A percentile compares a stretch with the other conserved stretches of the same genome.
Evolutionary conservation across 139 green algal genomes (phyloP).

Genomic region (Chlorella sp.): DNA sequence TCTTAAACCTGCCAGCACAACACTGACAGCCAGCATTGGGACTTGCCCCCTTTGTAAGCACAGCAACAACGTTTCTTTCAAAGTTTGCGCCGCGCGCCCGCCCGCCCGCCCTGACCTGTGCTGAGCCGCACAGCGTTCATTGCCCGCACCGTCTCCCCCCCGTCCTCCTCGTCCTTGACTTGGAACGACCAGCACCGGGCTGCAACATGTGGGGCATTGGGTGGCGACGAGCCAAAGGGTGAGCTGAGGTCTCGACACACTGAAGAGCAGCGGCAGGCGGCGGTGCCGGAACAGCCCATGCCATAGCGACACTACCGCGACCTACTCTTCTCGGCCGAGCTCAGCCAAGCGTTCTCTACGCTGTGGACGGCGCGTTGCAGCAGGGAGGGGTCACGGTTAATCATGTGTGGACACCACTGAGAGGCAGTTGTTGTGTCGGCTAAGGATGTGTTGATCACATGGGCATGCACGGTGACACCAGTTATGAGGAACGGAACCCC

Average conservation of each 20-base stretch:
- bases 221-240: background rate
- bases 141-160: background rate
- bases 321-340: conserved; percentile 12
- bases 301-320: too few relatives aligned
- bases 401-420: background rate
- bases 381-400: background rate
- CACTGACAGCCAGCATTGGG: too few relatives aligned
- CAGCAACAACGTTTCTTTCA: too few relatives aligned
- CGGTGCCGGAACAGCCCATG: background rate
- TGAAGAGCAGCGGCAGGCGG: background rate
- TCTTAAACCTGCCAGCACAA: too few relatives aligned
- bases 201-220: background rate
- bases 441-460: too few relatives aligned
- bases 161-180: conserved; percentile 12
- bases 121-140: conserved; percentile 18
- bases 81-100: too few relatives aligned
- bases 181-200: conserved; percentile 13
- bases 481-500: too few relatives aligned
- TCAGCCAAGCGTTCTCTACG: conserved; percentile 13
- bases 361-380: background rate
- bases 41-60: too few relatives aligned
- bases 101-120: background rate
- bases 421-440: too few relatives aligned
- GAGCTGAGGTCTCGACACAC: background rate
- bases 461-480: too few relatives aligned